Conservation (phyloP, 2,329 filamentous ascomycete genomes). For the Microcyclosporella mali region DNA sequence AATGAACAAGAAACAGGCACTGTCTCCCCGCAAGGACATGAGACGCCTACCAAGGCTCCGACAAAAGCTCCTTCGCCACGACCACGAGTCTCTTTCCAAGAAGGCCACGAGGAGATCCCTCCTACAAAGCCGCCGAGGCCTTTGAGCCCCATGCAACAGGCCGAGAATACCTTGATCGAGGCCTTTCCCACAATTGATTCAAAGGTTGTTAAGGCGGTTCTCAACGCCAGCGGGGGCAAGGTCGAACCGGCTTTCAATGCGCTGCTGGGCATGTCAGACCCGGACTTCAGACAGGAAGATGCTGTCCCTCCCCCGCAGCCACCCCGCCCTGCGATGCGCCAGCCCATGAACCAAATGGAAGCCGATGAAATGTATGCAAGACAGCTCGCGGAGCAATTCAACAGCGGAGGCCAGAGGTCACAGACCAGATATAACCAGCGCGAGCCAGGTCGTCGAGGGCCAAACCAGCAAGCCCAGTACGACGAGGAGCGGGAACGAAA, state of each 20-base stretch:
- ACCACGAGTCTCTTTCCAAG: slow-evolving; percentile 43
- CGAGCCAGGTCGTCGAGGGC: slow-evolving; percentile 30
- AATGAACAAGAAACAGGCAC: slow-evolving; percentile 59
- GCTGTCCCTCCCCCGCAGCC: slow-evolving; percentile 72
- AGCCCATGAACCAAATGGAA: slow-evolving; percentile 71
- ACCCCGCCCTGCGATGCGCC: slow-evolving; percentile 61
- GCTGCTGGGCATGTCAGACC: slow-evolving; percentile 62
- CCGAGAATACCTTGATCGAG: slow-evolving; percentile 81
- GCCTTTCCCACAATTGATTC: slow-evolving; percentile 82
- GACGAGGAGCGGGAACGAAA: slow-evolving; percentile 68
- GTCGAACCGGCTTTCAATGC: slow-evolving; percentile 96
- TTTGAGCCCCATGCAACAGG: slow-evolving; percentile 72
- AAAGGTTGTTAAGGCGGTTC: slow-evolving; percentile 76
- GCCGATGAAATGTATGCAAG: slow-evolving; percentile 87
- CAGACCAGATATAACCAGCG: slow-evolving; percentile 30
- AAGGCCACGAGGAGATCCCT: slow-evolving; percentile 46
- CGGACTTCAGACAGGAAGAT: slow-evolving; percentile 45
- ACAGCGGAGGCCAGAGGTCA: slow-evolving; percentile 29
- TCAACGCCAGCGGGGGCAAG: slow-evolving; percentile 76
- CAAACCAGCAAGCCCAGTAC: slow-evolving; percentile 42
- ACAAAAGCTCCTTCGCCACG: slow-evolving; percentile 38
- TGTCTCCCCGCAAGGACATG: slow-evolving; percentile 36
- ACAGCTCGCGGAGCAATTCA: slow-evolving; percentile 87
- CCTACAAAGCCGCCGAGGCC: slow-evolving; percentile 84
- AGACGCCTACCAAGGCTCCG: slow-evolving; percentile 35